These are phyloP conservation scores for Podila horticola DNA, from an alignment of 192 early-diverging fungal species.

Conservation along the genomic window DNA sequence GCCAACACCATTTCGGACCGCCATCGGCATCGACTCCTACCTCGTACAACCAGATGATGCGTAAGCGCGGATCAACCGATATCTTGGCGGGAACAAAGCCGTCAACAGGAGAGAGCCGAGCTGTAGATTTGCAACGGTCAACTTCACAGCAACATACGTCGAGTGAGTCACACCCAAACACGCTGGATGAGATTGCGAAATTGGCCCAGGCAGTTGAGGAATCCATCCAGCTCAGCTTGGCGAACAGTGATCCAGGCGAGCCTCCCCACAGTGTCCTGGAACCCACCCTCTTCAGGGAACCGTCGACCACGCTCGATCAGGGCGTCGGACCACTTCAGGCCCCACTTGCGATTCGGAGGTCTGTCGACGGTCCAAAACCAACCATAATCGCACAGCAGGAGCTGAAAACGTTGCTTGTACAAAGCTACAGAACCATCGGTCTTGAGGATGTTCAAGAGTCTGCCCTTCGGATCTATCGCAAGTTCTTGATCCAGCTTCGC, in stretches of 20 bases:
- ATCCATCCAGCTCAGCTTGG: constrained; percentile 1
- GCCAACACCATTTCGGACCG: neutral
- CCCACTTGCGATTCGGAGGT: neutral
- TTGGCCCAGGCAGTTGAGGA: neutral
- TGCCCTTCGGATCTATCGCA: constrained; percentile 35
- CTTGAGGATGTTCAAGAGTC: constrained; percentile 48
- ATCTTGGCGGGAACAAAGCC: neutral
- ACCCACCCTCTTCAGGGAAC: neutral
- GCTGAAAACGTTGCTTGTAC: constrained; percentile 18
- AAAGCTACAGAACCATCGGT: constrained; percentile 40
- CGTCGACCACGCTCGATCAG: neutral
- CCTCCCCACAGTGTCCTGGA: neutral
- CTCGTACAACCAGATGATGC: neutral
- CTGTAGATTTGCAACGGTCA: too few relatives aligned
- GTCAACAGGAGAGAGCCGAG: neutral
- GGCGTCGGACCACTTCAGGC: constrained; percentile 29
- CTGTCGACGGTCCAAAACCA: constrained; percentile 15
- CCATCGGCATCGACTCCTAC: neutral
- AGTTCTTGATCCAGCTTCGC: constrained; percentile 38
- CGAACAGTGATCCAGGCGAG: neutral
- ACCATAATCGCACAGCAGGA: constrained; percentile 6
- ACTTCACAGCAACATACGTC: neutral
- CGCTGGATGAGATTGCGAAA: neutral
- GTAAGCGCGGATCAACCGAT: neutral
- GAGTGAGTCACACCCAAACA: neutral